Conservation (phyloP, 106 monocot genomes). For the Amphibolis antarctica region DNA sequence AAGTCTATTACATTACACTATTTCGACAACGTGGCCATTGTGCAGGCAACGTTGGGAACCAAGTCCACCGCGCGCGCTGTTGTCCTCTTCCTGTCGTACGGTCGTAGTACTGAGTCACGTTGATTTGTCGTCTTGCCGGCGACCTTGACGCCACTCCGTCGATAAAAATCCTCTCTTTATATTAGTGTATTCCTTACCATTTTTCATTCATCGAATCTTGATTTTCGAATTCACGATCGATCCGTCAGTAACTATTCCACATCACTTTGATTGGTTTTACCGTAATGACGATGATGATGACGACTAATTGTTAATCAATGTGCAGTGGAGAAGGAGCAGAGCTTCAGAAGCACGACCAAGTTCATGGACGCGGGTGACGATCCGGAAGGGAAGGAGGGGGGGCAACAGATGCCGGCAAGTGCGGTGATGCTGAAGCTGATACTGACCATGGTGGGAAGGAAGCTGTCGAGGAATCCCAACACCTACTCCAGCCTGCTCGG, state of each 20-base stretch:
- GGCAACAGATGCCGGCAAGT: conserved; percentile 33
- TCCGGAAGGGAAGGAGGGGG: conserved; percentile 2
- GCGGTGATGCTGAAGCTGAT: conserved; percentile 36
- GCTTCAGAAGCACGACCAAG: conserved; percentile 58
- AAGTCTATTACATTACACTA: background rate
- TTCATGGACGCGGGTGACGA: conserved; percentile 13
- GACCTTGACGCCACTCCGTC: too few species aligned
- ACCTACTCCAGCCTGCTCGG: conserved; percentile 48
- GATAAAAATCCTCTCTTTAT: too few species aligned
- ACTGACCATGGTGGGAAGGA: conserved; percentile 34
- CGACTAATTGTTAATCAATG: background rate
- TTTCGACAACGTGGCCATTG: background rate
- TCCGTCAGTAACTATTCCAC: too few species aligned
- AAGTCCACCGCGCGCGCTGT: background rate
- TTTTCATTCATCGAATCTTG: too few species aligned
- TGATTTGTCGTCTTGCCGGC: too few species aligned
- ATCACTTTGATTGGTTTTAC: too few species aligned
- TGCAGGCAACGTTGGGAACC: background rate
- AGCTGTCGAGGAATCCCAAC: conserved; percentile 48
- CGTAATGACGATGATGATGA: too few species aligned
- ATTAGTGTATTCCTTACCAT: too few species aligned
- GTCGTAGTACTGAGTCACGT: too few species aligned
- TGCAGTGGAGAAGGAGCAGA: conserved; percentile 23
- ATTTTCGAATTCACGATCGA: too few species aligned
- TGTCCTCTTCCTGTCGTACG: background rate